phyloP scores from a whole-genome alignment of 495 filamentous ascomycete species.

The Oleoguttula mirabilis region DNA sequence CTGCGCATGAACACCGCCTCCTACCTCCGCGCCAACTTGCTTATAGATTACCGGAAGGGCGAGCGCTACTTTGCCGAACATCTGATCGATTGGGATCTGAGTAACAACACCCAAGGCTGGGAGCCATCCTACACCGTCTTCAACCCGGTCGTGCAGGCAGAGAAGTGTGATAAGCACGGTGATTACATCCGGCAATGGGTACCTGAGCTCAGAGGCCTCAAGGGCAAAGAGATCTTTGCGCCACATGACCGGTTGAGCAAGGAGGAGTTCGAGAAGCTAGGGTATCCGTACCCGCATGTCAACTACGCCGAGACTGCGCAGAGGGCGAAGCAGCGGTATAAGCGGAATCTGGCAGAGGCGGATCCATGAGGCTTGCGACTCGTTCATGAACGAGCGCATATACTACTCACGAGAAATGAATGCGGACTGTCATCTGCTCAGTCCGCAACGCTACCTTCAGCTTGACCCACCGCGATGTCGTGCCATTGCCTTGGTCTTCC shows the following conservation, averaged over 20 bases:
- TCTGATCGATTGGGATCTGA: constrained; percentile 36
- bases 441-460: too few species aligned
- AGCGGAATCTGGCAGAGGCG: constrained; percentile 26
- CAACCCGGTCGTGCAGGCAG: constrained; percentile 35
- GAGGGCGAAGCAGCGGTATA: constrained; percentile 32
- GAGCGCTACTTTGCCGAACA: constrained; percentile 37
- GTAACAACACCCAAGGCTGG: constrained; percentile 38
- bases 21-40: constrained; percentile 34
- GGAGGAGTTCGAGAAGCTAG: constrained; percentile 36
- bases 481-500: too few species aligned
- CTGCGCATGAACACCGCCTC: constrained; percentile 33
- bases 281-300: constrained; percentile 36
- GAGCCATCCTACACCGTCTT: constrained; percentile 37
- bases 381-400: too few species aligned
- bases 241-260: constrained; percentile 30
- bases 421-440: too few species aligned
- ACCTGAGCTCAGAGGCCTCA: constrained; percentile 37
- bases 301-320: constrained; percentile 34
- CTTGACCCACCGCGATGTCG: too few species aligned
- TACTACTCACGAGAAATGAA: too few species aligned
- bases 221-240: constrained; percentile 35
- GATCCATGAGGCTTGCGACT: too few species aligned
- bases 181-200: constrained; percentile 51
- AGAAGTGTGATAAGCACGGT: constrained; percentile 42
- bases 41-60: constrained; percentile 34